Evolutionary conservation across 805 yeast species (phyloP), one percentile per base, ranked within the genome.

Genomic region (Ogataea ramenticola): DNA sequence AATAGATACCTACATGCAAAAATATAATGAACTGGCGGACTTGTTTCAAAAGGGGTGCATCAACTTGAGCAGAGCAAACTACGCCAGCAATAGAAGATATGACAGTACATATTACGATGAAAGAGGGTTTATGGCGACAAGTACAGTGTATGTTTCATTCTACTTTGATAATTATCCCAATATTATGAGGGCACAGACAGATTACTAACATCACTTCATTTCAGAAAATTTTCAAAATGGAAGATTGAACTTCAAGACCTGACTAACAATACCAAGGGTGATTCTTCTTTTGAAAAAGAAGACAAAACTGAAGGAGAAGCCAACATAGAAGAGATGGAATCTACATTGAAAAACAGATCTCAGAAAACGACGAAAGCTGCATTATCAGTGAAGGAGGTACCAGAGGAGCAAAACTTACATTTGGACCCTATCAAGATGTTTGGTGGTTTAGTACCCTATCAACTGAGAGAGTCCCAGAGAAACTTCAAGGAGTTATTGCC

Each of bases 41-140:
- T 35, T 51, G 37, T 66, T 62, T 48, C 52, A 54, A 26, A 54
- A 57, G 33, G 77, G 74, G 6, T 67, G 51, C 45, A 51, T 70
- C 15, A 62, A 65, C 39, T 53, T 72, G 41, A 66, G 72, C 43
- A 47, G 76, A 42, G 75, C 77, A 16, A 71, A 68, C 46, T 72
- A 62, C 50, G 61, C 61, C 36, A 38, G 46, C n/a, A 43, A 41
- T 36, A 46, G 41, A 32, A 41, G 49, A 32, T 54, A 47, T 39
- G 46, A 49, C 9, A 43, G 43, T 19, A 55, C 46, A 27, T 53
- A 47, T 32, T 47, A 50, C 21, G 58, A 56, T 41, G 47, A 49
- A 16, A 47, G 56, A 27, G 50, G 48, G 19, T 42, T 50, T 35
- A 40, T 46, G 11, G 49, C 58, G 1, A 40, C 38, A 2, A 48